A percentile compares a stretch with the other conserved stretches of the same genome.
phyloP scores from a whole-genome alignment of 345 rosid genomes.

The Rhodamnia rubescens region DNA sequence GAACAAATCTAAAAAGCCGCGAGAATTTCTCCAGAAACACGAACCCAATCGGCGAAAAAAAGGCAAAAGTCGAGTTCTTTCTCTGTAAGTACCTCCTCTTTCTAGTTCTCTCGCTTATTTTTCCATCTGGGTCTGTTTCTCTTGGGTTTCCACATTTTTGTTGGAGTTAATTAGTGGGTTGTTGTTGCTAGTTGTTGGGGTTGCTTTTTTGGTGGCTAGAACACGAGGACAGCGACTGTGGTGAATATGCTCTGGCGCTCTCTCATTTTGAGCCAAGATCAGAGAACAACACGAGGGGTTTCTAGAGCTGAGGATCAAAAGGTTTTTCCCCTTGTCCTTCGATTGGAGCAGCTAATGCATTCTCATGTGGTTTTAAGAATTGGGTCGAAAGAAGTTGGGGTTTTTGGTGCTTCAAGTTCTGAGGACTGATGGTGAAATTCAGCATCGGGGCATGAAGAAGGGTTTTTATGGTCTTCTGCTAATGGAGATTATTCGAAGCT shows the following conservation, averaged over 20 bases:
- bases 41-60: not conserved
- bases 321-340: not conserved
- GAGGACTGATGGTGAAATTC: not conserved
- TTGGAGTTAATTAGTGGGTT: not conserved
- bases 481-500: not conserved
- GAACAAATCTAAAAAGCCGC: not conserved
- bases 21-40: not conserved
- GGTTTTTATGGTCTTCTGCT: not conserved
- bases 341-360: not conserved
- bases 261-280: not conserved
- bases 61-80: not conserved
- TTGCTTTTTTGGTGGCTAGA: not conserved
- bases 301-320: not conserved
- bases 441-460: not conserved
- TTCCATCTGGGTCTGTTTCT: not conserved
- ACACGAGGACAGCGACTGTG: not conserved
- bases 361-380: not conserved
- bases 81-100: constrained; percentile 1
- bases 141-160: not conserved
- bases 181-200: not conserved
- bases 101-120: not conserved
- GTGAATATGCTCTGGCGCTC: not conserved
- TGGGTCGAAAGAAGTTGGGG: not conserved
- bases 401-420: not conserved
- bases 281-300: not conserved